Conservation (phyloP, 2,329 filamentous ascomycete genomes). For the Sarocladium brachiariae region DNA sequence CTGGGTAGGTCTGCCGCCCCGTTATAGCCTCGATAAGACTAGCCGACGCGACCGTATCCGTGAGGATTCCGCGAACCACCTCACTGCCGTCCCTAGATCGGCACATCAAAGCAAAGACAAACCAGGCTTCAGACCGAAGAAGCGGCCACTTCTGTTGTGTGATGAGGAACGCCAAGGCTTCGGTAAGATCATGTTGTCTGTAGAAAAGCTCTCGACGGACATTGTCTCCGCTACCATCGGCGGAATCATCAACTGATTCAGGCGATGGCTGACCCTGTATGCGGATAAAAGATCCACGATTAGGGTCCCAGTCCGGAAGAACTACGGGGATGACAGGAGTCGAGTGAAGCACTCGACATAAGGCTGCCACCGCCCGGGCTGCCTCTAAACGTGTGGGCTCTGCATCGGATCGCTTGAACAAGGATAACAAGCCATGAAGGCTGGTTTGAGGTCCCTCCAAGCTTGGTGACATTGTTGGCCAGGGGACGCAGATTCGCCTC, state of each 20-base stretch:
- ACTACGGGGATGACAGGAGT: conserved; percentile 19
- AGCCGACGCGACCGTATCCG: conserved; percentile 27
- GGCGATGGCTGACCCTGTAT: background rate
- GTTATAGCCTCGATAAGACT: conserved; percentile 43
- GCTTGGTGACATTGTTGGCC: conserved; percentile 13
- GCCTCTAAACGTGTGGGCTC: conserved; percentile 54
- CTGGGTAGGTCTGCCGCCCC: conserved; percentile 20
- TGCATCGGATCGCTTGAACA: conserved; percentile 32
- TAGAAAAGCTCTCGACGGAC: conserved; percentile 35
- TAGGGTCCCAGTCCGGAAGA: conserved; percentile 28
- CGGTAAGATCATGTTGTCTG: conserved; percentile 33
- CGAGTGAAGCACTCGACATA: conserved; percentile 50
- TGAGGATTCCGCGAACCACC: conserved; percentile 36
- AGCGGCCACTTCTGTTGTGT: conserved; percentile 52
- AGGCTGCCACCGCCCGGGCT: conserved; percentile 42
- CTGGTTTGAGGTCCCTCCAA: background rate
- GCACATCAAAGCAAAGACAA: conserved; percentile 54
- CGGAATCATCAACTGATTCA: conserved; percentile 8
- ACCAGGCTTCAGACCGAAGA: conserved; percentile 54
- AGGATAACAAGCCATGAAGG: conserved; percentile 19
- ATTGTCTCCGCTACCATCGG: conserved; percentile 14
- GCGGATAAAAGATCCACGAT: conserved; percentile 18
- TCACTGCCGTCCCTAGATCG: conserved; percentile 42
- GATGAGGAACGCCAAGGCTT: conserved; percentile 44
- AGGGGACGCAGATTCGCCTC: conserved; percentile 36